phyloP scores from a whole-genome alignment of 2,329 filamentous ascomycete species.

The Lojkania enalia region DNA sequence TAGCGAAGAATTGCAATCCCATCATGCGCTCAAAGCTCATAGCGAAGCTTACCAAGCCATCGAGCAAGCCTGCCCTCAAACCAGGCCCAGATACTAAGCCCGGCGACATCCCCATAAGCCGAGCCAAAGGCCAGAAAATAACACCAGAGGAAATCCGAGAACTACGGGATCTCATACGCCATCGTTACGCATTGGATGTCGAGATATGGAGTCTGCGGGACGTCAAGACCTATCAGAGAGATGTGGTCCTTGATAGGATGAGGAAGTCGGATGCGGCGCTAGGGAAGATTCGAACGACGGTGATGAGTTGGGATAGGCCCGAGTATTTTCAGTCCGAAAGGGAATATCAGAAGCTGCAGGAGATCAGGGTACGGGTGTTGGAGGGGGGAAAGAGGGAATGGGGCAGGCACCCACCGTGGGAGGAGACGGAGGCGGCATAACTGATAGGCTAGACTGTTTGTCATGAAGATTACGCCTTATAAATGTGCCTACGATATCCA shows the following conservation, averaged over 20 bases:
- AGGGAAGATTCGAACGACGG: conserved; percentile 5
- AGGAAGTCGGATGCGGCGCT: conserved; percentile 16
- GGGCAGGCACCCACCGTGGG: conserved; percentile 11
- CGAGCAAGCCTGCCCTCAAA: background rate
- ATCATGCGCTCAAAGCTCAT: no score
- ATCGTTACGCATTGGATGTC: conserved; percentile 18
- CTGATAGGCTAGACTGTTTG: no score
- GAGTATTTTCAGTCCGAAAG: conserved; percentile 12
- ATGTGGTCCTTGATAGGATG: conserved; percentile 17
- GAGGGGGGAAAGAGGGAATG: conserved; percentile 14
- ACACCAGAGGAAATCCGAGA: conserved; percentile 16
- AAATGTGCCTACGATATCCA: no score
- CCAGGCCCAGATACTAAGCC: background rate
- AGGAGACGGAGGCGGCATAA: conserved; percentile 10
- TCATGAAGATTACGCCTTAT: no score
- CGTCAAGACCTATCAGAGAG: conserved; percentile 8
- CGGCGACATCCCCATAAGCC: conserved; percentile 4
- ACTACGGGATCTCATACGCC: conserved; percentile 19
- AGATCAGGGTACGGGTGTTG: conserved; percentile 17
- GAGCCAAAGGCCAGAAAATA: conserved; percentile 10
- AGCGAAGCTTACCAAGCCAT: no score
- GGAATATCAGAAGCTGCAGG: conserved; percentile 13
- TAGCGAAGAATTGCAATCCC: no score
- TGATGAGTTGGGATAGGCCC: conserved; percentile 15
- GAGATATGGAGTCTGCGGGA: conserved; percentile 19